Evolutionary conservation across 495 filamentous ascomycete genomes (phyloP).

Genomic region (Neurospora sp.): DNA sequence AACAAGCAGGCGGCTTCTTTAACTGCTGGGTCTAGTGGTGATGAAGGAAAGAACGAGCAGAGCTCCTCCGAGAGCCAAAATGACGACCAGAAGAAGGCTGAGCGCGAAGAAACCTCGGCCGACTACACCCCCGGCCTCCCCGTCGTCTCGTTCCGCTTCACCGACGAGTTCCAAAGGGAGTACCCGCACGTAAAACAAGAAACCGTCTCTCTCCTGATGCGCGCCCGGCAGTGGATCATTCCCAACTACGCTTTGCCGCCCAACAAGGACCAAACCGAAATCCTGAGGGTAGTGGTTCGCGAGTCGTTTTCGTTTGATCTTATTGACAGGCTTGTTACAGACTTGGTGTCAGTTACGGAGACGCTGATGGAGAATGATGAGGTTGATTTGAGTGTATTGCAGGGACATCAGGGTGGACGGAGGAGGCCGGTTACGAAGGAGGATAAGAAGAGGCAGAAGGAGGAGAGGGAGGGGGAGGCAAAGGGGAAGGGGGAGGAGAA

Average conservation of each 20-base stretch:
- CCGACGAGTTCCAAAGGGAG: slow-evolving; percentile 49
- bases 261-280: slow-evolving; percentile 51
- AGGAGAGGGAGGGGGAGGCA: slow-evolving; percentile 2
- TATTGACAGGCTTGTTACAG: slow-evolving; percentile 49
- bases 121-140: slow-evolving; percentile 60
- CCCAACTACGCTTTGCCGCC: slow-evolving; percentile 67
- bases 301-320: slow-evolving; percentile 62
- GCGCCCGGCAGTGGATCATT: slow-evolving; percentile 66
- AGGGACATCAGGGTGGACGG: slow-evolving; percentile 19
- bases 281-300: slow-evolving; percentile 57
- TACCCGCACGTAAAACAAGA: slow-evolving; percentile 59
- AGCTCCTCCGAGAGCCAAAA: neutral
- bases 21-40: neutral
- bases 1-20: slow-evolving; percentile 8
- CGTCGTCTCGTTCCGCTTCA: slow-evolving; percentile 60
- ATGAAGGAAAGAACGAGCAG: slow-evolving; percentile 17
- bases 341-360: slow-evolving; percentile 47
- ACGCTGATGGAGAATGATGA: slow-evolving; percentile 43
- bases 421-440: slow-evolving; percentile 12
- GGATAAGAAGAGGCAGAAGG: slow-evolving; percentile 17
- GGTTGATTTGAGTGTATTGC: slow-evolving; percentile 33
- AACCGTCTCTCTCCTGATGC: slow-evolving; percentile 51
- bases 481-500: slow-evolving; percentile 5
- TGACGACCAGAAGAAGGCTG: slow-evolving; percentile 2
- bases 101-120: slow-evolving; percentile 29